Evolutionary conservation across 345 rosid species (phyloP).

Genomic region (Hibiscus syriacus): DNA sequence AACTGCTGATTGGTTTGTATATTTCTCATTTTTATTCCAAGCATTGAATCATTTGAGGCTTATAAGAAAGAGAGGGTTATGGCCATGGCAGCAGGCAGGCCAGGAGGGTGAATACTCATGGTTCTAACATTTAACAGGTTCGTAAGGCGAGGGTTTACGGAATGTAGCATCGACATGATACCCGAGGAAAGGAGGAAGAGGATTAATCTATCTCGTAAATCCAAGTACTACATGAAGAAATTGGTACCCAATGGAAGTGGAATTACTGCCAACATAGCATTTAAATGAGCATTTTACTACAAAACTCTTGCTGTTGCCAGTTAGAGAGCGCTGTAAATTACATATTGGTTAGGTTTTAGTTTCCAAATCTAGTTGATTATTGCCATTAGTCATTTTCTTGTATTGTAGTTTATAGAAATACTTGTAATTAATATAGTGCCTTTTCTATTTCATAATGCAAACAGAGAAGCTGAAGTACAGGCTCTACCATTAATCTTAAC

Average conservation of each 20-base stretch:
- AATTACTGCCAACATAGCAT: constrained; percentile 33
- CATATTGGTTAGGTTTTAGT: background rate
- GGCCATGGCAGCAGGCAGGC: too few relatives aligned
- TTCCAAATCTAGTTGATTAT: background rate
- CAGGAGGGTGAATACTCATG: background rate
- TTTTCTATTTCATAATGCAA: background rate
- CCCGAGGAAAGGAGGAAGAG: constrained; percentile 59
- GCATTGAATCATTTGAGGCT: background rate
- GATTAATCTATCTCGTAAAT: constrained; percentile 72
- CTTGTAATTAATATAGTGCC: background rate
- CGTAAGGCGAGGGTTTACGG: constrained; percentile 71
- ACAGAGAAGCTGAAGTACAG: background rate
- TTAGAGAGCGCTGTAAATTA: background rate
- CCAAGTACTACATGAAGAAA: constrained; percentile 80
- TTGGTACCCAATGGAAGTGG: constrained; percentile 65
- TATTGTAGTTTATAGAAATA: background rate
- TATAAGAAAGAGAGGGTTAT: background rate
- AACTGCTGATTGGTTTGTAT: constrained; percentile 80
- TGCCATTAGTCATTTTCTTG: background rate
- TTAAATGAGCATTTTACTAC: constrained; percentile 3
- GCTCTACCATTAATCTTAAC: background rate
- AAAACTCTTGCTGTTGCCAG: too few relatives aligned
- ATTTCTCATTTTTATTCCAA: background rate
- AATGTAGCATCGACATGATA: constrained; percentile 67
- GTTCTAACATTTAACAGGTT: constrained; percentile 41